phyloP scores from a whole-genome alignment of 345 rosid species.

The Camelina neglecta region DNA sequence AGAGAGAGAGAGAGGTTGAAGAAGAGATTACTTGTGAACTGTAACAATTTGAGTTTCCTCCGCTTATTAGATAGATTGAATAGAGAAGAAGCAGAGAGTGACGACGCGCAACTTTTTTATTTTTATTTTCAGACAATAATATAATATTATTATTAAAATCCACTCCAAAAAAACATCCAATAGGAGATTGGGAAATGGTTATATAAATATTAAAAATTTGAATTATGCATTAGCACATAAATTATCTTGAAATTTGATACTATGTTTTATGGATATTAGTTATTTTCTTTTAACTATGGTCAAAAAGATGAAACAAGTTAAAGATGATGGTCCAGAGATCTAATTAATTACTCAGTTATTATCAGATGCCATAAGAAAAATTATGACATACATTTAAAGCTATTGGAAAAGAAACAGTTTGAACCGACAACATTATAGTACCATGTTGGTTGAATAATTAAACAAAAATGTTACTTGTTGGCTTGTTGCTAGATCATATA shows the following conservation, averaged over 20 bases:
- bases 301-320: slow-evolving; percentile 36
- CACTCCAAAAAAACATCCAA: neutral
- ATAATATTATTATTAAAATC: neutral
- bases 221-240: slow-evolving; percentile 1
- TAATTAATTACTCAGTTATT: slow-evolving; percentile 30
- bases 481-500: slow-evolving; percentile 30
- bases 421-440: slow-evolving; percentile 45
- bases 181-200: neutral
- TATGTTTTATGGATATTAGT: neutral
- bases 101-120: slow-evolving; percentile 5
- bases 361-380: slow-evolving; percentile 33
- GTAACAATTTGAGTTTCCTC: slow-evolving; percentile 39
- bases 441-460: slow-evolving; percentile 36
- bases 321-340: slow-evolving; percentile 37
- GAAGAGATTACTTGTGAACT: slow-evolving; percentile 44
- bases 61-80: slow-evolving; percentile 3
- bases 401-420: neutral
- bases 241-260: neutral
- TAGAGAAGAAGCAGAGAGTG: slow-evolving; percentile 28
- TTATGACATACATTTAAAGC: slow-evolving; percentile 33
- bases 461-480: slow-evolving; percentile 13
- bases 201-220: neutral
- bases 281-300: slow-evolving; percentile 6
- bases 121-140: slow-evolving; percentile 1
- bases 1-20: slow-evolving; percentile 43